Evolutionary conservation across 192 early-diverging fungal species (phyloP).

Genomic region (Podochytrium sp.): DNA sequence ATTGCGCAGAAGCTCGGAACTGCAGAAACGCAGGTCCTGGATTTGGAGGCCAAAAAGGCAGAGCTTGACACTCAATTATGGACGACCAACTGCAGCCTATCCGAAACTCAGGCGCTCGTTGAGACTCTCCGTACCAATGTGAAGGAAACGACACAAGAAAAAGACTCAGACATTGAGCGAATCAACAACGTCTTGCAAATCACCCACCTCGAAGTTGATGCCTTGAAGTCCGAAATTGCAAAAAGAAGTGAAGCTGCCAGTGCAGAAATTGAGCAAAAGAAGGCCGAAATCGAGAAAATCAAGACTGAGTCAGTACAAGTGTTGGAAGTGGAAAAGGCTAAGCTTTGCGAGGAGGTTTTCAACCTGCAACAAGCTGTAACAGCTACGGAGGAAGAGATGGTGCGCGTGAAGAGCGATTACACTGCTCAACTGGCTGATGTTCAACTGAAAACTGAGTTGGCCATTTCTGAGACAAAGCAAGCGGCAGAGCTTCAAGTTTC

Average conservation of each 20-base stretch:
- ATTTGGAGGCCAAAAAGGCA: background rate
- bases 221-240: background rate
- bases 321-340: background rate
- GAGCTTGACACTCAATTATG: slow-evolving; percentile 14
- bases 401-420: slow-evolving; percentile 1
- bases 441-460: background rate
- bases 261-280: background rate
- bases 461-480: background rate
- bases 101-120: slow-evolving; percentile 19
- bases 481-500: slow-evolving; percentile 9
- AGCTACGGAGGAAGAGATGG: background rate
- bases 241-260: background rate
- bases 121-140: slow-evolving; percentile 23
- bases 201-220: slow-evolving; percentile 1
- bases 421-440: background rate
- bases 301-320: slow-evolving; percentile 8
- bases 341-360: background rate
- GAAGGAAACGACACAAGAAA: slow-evolving; percentile 9
- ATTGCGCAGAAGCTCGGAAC: background rate
- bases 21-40: slow-evolving; percentile 4
- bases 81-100: slow-evolving; percentile 3
- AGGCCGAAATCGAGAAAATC: slow-evolving; percentile 22
- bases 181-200: background rate
- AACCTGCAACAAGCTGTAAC: background rate
- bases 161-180: background rate